Evolutionary conservation across 2,329 filamentous ascomycete genomes (phyloP).

Genomic region (Malbranchea zuffiana): DNA sequence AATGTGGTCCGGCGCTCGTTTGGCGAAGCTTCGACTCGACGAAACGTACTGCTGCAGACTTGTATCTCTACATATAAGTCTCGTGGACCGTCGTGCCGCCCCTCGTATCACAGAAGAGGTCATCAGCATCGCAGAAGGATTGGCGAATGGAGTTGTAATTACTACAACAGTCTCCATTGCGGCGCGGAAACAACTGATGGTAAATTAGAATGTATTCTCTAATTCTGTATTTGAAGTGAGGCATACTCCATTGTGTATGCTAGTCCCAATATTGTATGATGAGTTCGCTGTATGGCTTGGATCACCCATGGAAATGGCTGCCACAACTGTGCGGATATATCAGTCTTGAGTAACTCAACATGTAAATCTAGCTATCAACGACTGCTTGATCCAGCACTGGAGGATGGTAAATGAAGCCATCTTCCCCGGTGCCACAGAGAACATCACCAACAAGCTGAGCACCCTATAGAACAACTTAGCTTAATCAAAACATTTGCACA

Average conservation of each 20-base stretch:
- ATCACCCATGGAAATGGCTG: slow-evolving; percentile 7
- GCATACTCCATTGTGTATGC: slow-evolving; percentile 2
- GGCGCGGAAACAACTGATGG: slow-evolving; percentile 7
- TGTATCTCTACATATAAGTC: slow-evolving; percentile 2
- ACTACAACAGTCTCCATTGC: neutral
- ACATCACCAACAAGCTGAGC: slow-evolving; percentile 5
- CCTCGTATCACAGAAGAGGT: slow-evolving; percentile 4
- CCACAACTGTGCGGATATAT: slow-evolving; percentile 4
- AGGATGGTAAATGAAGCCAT: neutral
- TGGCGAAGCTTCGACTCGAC: neutral
- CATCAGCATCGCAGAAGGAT: slow-evolving; percentile 5
- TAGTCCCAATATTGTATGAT: slow-evolving; percentile 5
- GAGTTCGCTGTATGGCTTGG: neutral
- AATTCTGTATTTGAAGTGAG: neutral
- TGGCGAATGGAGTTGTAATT: slow-evolving; percentile 1
- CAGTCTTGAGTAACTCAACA: too few relatives aligned
- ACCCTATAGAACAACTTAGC: neutral
- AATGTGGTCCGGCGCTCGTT: too few relatives aligned
- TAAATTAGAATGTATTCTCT: neutral
- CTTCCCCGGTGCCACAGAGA: slow-evolving; percentile 2
- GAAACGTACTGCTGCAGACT: neutral
- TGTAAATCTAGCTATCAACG: too few relatives aligned
- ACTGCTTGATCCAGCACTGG: too few relatives aligned
- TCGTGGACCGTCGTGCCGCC: neutral
- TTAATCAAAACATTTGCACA: neutral